A percentile compares a stretch with the other conserved stretches of the same genome.
Conservation (phyloP, 495 filamentous ascomycete genomes). For the Parathielavia appendiculata region DNA sequence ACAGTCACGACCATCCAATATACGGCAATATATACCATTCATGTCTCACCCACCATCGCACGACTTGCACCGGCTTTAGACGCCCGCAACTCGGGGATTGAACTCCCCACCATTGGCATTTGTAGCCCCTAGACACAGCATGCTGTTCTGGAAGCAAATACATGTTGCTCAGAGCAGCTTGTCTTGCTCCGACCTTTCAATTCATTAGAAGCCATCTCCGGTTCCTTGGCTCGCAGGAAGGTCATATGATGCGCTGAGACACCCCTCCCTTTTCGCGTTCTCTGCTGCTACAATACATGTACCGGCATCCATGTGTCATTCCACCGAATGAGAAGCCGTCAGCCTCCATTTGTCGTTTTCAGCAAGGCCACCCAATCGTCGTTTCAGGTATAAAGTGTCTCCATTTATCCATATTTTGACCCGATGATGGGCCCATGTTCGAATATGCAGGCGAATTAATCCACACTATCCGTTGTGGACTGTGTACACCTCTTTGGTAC, state of each 20-base stretch:
- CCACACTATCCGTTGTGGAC: too few species aligned
- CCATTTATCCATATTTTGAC: conserved; percentile 20
- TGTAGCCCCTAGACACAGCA: too few species aligned
- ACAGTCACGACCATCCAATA: neutral
- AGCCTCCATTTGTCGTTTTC: neutral
- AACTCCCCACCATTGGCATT: too few species aligned
- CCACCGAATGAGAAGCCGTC: conserved; percentile 11
- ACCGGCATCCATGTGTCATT: neutral
- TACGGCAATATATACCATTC: neutral
- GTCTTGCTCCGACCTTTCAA: conserved; percentile 6
- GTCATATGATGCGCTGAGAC: neutral
- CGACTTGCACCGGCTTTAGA: conserved; percentile 1
- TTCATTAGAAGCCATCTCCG: conserved; percentile 3
- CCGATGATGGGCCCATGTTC: neutral
- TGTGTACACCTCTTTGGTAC: too few species aligned
- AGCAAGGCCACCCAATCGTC: conserved; percentile 12
- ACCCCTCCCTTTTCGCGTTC: neutral
- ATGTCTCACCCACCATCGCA: neutral
- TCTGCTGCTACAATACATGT: neutral
- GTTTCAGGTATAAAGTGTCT: conserved; percentile 10
- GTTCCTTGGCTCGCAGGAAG: neutral
- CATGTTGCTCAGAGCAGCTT: neutral
- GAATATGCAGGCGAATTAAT: neutral
- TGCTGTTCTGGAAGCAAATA: neutral
- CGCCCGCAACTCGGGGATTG: too few species aligned